phyloP scores from a whole-genome alignment of 1,284 basidiomycete species.

The Ceratobasidium sp. region DNA sequence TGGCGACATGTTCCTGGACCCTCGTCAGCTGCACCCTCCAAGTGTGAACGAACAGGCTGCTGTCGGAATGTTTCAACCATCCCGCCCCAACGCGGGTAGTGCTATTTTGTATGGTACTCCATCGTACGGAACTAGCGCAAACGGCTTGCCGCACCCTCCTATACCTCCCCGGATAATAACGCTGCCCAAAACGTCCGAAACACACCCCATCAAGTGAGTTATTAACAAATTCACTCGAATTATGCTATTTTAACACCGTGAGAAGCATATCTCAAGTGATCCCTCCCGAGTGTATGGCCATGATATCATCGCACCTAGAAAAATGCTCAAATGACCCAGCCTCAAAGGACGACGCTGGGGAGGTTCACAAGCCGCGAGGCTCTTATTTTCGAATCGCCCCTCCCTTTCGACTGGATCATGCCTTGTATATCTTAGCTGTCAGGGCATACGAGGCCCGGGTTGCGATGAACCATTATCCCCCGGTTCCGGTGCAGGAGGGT shows the following conservation, averaged over 20 bases:
- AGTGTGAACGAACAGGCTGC: background rate
- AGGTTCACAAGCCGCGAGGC: background rate
- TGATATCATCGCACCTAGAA: slow-evolving; percentile 44
- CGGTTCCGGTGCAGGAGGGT: slow-evolving; percentile 16
- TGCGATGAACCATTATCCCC: slow-evolving; percentile 21
- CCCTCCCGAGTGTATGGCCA: slow-evolving; percentile 51
- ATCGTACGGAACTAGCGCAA: background rate
- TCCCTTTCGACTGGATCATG: slow-evolving; percentile 25
- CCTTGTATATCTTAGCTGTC: slow-evolving; percentile 23
- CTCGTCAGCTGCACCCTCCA: background rate
- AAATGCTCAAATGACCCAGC: background rate
- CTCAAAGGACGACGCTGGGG: background rate
- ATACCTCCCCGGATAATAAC: slow-evolving; percentile 7
- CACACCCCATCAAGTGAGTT: slow-evolving; percentile 86
- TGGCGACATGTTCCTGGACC: slow-evolving; percentile 16
- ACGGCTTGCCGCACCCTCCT: slow-evolving; percentile 17
- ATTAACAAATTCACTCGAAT: background rate
- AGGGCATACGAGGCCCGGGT: slow-evolving; percentile 39
- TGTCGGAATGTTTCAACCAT: background rate
- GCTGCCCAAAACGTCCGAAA: slow-evolving; percentile 77
- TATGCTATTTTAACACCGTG: slow-evolving; percentile 1
- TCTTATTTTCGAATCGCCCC: slow-evolving; percentile 34
- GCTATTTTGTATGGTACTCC: background rate
- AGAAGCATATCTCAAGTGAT: slow-evolving; percentile 66
- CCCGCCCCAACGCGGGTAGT: background rate